These are phyloP conservation scores for Pneumocystis oryctolagi DNA, from an alignment of 1,139 yeast genomes.

Conservation along the genomic window DNA sequence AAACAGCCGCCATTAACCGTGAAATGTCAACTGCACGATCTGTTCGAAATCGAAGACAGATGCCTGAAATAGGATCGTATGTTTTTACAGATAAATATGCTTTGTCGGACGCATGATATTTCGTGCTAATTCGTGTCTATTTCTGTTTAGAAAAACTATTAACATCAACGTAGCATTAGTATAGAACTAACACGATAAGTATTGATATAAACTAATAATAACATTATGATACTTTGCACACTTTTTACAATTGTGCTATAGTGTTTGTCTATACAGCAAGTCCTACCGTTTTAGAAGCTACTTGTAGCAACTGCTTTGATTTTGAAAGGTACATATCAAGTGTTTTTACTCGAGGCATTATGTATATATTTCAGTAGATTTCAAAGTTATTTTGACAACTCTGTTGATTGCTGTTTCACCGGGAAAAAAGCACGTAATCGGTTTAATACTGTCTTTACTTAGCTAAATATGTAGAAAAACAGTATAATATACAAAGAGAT, in stretches of 20 bases:
- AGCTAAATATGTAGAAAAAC: not conserved
- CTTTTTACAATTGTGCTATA: not conserved
- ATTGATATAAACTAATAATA: too few species aligned
- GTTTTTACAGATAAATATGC: not conserved
- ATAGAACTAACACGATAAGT: not conserved
- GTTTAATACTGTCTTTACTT: not conserved
- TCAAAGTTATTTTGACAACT: not conserved
- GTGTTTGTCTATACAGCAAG: not conserved
- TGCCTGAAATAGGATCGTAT: conserved; percentile 1
- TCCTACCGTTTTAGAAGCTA: not conserved
- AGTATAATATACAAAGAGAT: not conserved
- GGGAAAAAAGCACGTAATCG: not conserved
- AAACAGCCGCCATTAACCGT: not conserved
- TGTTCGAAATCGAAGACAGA: conserved; percentile 1
- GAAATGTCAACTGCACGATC: conserved; percentile 1
- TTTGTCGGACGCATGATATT: not conserved
- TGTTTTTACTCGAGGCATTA: not conserved
- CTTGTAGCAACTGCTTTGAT: not conserved
- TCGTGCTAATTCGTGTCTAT: not conserved
- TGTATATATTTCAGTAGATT: too few species aligned
- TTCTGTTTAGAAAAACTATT: not conserved
- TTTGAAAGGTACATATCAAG: not conserved
- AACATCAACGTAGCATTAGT: not conserved
- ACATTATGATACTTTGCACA: not conserved
- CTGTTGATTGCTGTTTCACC: not conserved